Percentiles rank a stretch among this genome's conserved stretches.
Evolutionary conservation across 352 stramenopile species (phyloP).

Genomic region (Phytopythium mirpurense): DNA sequence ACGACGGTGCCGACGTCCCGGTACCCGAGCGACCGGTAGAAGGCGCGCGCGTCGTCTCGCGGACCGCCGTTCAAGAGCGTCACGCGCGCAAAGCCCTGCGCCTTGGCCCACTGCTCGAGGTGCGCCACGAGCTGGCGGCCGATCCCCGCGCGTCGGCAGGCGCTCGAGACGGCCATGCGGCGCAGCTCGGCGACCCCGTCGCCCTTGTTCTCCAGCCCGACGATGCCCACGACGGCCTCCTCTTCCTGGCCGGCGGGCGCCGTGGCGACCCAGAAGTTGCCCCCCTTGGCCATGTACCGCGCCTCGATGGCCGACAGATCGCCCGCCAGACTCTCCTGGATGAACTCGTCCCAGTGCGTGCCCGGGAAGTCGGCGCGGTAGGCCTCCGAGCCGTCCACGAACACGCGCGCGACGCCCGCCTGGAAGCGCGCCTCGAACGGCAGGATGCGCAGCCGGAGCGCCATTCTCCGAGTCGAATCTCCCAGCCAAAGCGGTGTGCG

Average conservation of each 20-base stretch:
- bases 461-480: too few relatives aligned
- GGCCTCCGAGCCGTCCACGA: slow-evolving; percentile 19
- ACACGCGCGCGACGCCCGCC: slow-evolving; percentile 18
- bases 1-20: slow-evolving; percentile 14
- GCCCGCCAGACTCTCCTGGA: slow-evolving; percentile 20
- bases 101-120: slow-evolving; percentile 33
- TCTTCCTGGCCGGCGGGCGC: background rate
- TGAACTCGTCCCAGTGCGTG: slow-evolving; percentile 22
- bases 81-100: slow-evolving; percentile 23
- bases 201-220: slow-evolving; percentile 29
- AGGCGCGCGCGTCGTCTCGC: slow-evolving; percentile 25
- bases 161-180: slow-evolving; percentile 32
- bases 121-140: slow-evolving; percentile 29
- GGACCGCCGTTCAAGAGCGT: slow-evolving; percentile 28
- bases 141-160: slow-evolving; percentile 31
- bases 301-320: slow-evolving; percentile 23
- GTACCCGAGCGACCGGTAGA: slow-evolving; percentile 34
- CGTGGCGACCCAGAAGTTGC: slow-evolving; percentile 41
- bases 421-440: slow-evolving; percentile 15
- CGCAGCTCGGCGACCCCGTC: slow-evolving; percentile 32
- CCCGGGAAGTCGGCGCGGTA: slow-evolving; percentile 13
- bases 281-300: slow-evolving; percentile 25
- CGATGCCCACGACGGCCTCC: slow-evolving; percentile 31
- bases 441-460: slow-evolving; percentile 11
- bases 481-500: too few relatives aligned